Evolutionary conservation across 257 asterid species (phyloP).

Genomic region (Striga asiatica): DNA sequence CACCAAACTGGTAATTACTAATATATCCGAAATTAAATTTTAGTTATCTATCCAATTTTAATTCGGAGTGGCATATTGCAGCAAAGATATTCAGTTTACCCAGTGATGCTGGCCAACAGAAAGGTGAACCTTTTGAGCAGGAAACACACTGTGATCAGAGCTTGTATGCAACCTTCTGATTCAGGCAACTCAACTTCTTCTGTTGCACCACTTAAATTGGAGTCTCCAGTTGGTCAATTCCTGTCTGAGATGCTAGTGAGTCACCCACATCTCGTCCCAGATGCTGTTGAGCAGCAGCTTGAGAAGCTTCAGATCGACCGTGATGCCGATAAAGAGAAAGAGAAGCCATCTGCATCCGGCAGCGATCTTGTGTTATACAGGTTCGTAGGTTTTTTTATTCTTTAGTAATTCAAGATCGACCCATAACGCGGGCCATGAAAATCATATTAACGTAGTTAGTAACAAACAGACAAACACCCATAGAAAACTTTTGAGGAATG

Average conservation of each 20-base stretch:
- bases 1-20: too few relatives aligned
- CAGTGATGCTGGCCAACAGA: slow-evolving; percentile 29
- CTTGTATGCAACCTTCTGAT: slow-evolving; percentile 49
- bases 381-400: slow-evolving; percentile 25
- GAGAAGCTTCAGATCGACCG: slow-evolving; percentile 81
- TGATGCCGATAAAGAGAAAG: slow-evolving; percentile 54
- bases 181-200: slow-evolving; percentile 40
- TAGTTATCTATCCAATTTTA: too few relatives aligned
- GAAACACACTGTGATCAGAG: slow-evolving; percentile 26
- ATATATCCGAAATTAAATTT: too few relatives aligned
- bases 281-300: slow-evolving; percentile 95
- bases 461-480: too few relatives aligned
- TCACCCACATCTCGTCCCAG: slow-evolving; percentile 94
- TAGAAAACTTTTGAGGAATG: too few relatives aligned
- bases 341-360: slow-evolving; percentile 52
- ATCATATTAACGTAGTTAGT: background rate
- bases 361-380: slow-evolving; percentile 84
- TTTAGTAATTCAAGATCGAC: slow-evolving; percentile 6
- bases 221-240: slow-evolving; percentile 87
- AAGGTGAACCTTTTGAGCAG: slow-evolving; percentile 26
- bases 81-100: slow-evolving; percentile 29
- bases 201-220: slow-evolving; percentile 90
- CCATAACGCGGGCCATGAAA: background rate
- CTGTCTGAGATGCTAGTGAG: slow-evolving; percentile 60
- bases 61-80: slow-evolving; percentile 19